Conservation (phyloP, 2,329 filamentous ascomycete genomes). For the Hypoxylon sp. region DNA sequence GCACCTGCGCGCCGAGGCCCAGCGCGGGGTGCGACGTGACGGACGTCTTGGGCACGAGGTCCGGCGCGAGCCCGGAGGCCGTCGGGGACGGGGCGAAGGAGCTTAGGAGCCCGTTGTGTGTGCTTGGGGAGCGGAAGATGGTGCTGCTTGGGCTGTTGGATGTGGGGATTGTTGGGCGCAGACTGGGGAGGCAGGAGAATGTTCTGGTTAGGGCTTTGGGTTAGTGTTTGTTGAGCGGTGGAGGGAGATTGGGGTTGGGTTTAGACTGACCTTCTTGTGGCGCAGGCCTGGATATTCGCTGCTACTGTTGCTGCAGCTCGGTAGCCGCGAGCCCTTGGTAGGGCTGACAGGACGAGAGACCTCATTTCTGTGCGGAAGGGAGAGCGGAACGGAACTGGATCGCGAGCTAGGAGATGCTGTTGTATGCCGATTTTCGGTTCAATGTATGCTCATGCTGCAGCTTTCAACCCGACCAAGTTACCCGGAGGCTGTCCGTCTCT, state of each 20-base stretch:
- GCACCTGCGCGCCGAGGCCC: slow-evolving; percentile 61
- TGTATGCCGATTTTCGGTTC: not conserved
- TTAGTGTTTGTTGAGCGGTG: not conserved
- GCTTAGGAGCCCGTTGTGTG: slow-evolving; percentile 43
- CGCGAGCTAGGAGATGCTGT: not conserved
- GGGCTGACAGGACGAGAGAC: slow-evolving; percentile 34
- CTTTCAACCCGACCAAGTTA: not conserved
- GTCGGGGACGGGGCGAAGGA: slow-evolving; percentile 37
- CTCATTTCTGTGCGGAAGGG: slow-evolving; percentile 30
- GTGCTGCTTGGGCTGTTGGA: slow-evolving; percentile 42
- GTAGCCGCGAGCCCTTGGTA: slow-evolving; percentile 28
- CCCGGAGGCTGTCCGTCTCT: not conserved
- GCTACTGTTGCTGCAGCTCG: slow-evolving; percentile 3
- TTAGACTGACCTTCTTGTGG: slow-evolving; percentile 32
- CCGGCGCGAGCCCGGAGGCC: slow-evolving; percentile 48
- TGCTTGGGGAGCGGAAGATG: slow-evolving; percentile 48
- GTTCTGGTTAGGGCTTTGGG: slow-evolving; percentile 51
- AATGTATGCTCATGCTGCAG: slow-evolving; percentile 19
- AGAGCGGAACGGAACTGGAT: not conserved
- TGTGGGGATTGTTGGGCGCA: slow-evolving; percentile 61
- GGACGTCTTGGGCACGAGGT: slow-evolving; percentile 60
- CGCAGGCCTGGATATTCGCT: slow-evolving; percentile 16
- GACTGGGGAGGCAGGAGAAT: slow-evolving; percentile 63
- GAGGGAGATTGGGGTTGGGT: too few relatives aligned
- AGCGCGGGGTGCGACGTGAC: slow-evolving; percentile 67